phyloP scores from a whole-genome alignment of 2,329 filamentous ascomycete genomes.

The Fusarium fujikuroi region DNA sequence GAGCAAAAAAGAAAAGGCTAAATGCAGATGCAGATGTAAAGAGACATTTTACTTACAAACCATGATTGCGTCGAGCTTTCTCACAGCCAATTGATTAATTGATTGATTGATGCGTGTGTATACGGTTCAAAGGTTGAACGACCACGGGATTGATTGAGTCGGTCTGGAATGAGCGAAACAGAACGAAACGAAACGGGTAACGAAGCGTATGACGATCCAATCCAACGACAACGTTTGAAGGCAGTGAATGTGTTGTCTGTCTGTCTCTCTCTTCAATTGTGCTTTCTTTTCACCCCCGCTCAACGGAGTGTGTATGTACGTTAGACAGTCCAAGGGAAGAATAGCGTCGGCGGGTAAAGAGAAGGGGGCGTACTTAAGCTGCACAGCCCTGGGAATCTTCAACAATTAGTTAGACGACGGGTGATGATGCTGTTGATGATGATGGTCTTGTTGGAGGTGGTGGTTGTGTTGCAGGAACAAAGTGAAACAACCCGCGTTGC shows the following conservation, averaged over 20 bases:
- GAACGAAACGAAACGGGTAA: constrained; percentile 1
- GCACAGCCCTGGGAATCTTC: constrained; percentile 11
- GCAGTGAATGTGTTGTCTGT: constrained; percentile 14
- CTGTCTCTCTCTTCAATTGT: not conserved
- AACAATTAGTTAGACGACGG: not conserved
- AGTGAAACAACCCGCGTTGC: constrained; percentile 9
- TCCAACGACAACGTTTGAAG: not conserved
- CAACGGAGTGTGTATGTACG: constrained; percentile 1
- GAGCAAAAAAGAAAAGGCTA: constrained; percentile 4
- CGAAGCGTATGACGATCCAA: constrained; percentile 22
- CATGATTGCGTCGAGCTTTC: constrained; percentile 9
- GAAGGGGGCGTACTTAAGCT: not conserved
- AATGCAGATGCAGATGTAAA: not conserved
- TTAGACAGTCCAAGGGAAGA: not conserved
- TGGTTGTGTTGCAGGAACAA: constrained; percentile 28
- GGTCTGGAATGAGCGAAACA: constrained; percentile 3
- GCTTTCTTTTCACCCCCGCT: constrained; percentile 8
- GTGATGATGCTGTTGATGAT: constrained; percentile 11
- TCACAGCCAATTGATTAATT: not conserved
- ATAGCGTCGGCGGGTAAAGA: constrained; percentile 1
- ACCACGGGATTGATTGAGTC: not conserved
- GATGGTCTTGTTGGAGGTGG: constrained; percentile 5
- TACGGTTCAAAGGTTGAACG: constrained; percentile 4
- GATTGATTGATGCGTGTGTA: not conserved
- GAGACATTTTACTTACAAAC: constrained; percentile 31